These are phyloP conservation scores for Pseudozyma sp. DNA, from an alignment of 1,284 basidiomycete species.

Conservation along the genomic window DNA sequence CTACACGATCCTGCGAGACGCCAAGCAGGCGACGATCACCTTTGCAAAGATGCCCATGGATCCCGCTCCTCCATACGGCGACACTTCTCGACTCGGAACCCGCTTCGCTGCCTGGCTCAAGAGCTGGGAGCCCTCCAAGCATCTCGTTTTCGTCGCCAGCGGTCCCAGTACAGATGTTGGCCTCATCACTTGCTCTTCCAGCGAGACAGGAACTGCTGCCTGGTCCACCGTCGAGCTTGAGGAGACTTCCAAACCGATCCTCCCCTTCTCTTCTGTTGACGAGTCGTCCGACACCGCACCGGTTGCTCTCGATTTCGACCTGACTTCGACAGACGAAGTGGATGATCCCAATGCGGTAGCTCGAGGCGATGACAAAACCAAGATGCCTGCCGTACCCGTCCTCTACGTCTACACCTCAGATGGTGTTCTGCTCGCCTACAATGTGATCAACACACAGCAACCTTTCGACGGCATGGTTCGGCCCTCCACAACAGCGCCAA, in stretches of 20 bases:
- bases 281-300: conserved; percentile 80
- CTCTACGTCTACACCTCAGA: conserved; percentile 83
- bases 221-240: conserved; percentile 82
- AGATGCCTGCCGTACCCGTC: conserved; percentile 73
- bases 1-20: conserved; percentile 76
- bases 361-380: conserved; percentile 70
- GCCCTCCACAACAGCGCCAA: conserved; percentile 10
- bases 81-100: conserved; percentile 73
- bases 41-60: conserved; percentile 72
- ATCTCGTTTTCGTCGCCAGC: conserved; percentile 78
- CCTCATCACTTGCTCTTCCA: conserved; percentile 73
- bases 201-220: conserved; percentile 68
- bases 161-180: conserved; percentile 81
- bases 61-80: conserved; percentile 74
- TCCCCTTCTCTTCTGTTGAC: conserved; percentile 76
- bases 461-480: conserved; percentile 70
- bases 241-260: conserved; percentile 76
- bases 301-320: conserved; percentile 77
- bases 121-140: conserved; percentile 77
- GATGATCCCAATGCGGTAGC: conserved; percentile 74
- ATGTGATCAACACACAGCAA: conserved; percentile 74
- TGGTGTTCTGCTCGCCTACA: conserved; percentile 82
- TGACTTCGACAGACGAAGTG: conserved; percentile 74
- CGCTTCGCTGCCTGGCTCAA: conserved; percentile 74
- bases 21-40: conserved; percentile 74